A percentile compares a stretch with the other conserved stretches of the same genome.
phyloP scores from a whole-genome alignment of 768 basidiomycete genomes.

The Pleurotus sapidus region DNA sequence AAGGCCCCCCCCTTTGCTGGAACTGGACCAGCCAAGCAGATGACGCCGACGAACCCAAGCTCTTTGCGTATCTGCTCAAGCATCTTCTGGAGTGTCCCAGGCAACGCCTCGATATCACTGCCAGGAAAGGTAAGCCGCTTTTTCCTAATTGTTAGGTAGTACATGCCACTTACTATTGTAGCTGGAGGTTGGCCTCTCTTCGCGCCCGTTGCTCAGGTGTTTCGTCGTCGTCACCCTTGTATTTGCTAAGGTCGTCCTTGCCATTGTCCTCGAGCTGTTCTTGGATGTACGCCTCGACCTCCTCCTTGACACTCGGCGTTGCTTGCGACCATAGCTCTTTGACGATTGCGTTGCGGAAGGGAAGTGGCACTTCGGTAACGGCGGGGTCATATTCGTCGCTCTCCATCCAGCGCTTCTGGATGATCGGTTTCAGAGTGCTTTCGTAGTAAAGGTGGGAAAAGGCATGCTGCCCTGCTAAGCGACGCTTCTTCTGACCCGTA shows the following conservation, averaged over 20 bases:
- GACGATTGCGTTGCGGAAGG: not conserved
- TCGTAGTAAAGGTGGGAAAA: constrained; percentile 7
- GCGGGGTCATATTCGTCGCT: not conserved
- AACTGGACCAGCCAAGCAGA: constrained; percentile 3
- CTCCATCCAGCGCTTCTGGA: not conserved
- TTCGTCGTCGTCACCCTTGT: not conserved
- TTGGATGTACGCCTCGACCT: not conserved
- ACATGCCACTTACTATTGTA: not conserved
- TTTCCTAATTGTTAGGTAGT: not conserved
- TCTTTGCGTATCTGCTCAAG: not conserved
- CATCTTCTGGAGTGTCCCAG: not conserved
- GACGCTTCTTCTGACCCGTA: not conserved
- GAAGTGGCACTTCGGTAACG: not conserved
- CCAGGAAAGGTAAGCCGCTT: not conserved
- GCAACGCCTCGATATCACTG: not conserved
- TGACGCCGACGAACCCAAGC: not conserved
- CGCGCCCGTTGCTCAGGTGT: not conserved
- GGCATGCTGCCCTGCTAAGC: not conserved
- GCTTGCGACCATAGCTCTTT: not conserved
- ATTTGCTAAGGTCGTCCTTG: not conserved
- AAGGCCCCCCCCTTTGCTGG: not conserved
- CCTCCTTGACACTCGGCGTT: not conserved
- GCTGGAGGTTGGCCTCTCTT: not conserved
- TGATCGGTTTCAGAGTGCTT: not conserved
- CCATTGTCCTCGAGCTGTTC: not conserved